Evolutionary conservation across 805 yeast species (phyloP).

Genomic region (Lipomyces oligophaga): DNA sequence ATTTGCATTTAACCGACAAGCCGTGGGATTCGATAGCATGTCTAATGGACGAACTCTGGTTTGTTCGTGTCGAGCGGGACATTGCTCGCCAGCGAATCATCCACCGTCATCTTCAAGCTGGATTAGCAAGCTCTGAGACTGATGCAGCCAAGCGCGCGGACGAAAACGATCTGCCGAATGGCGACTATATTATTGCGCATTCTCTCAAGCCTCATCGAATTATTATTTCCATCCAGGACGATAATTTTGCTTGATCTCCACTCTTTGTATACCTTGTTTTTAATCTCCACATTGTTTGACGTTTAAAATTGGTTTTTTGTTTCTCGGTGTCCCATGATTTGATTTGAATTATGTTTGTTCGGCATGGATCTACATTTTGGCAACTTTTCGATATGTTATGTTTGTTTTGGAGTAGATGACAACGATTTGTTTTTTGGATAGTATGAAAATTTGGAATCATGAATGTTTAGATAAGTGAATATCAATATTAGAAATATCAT

Average conservation of each 20-base stretch:
- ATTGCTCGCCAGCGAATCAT: conserved; percentile 42
- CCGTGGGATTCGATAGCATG: conserved; percentile 55
- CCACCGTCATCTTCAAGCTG: conserved; percentile 45
- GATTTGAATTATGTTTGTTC: not conserved
- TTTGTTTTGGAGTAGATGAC: not conserved
- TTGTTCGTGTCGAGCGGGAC: conserved; percentile 46
- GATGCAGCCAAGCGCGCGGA: conserved; percentile 42
- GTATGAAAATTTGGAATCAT: too few relatives aligned
- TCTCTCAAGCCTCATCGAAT: conserved; percentile 30
- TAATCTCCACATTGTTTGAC: not conserved
- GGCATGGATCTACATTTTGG: not conserved
- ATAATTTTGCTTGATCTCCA: not conserved
- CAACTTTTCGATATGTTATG: not conserved
- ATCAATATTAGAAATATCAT: not conserved
- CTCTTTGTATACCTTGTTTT: not conserved
- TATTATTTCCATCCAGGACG: conserved; percentile 18
- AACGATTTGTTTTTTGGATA: too few relatives aligned
- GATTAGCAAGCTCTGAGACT: conserved; percentile 36
- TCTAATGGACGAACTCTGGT: conserved; percentile 42
- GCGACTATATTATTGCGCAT: conserved; percentile 39
- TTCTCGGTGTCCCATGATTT: too few relatives aligned
- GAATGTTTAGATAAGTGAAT: not conserved
- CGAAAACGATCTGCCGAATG: conserved; percentile 61
- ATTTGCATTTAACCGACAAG: conserved; percentile 55
- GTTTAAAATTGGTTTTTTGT: not conserved